Base-by-base conservation (phyloP, 306 rosid genomes). In the Dalbergia cultrata region DNA sequence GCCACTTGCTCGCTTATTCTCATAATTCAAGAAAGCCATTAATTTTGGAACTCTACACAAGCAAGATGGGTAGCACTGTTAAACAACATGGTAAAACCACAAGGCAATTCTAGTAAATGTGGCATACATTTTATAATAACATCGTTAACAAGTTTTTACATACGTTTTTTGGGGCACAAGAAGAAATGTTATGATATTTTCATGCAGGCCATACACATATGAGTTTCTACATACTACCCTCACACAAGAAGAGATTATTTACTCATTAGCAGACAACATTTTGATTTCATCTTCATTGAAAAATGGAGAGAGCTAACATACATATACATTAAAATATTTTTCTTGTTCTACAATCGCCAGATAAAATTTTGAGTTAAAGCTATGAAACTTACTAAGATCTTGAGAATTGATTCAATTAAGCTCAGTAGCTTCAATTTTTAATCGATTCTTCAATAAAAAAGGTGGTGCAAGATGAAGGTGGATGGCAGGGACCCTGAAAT, bases 1-100 rank as follows among this genome's bases (percentile, higher is more conserved):
- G 5, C 81, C 80, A 72, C 84, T 83, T 37, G 58, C 90, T 60
- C 9, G 75, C 57, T 39, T 70, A 35, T 65, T 57, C 53, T 52
- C 89, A 70, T 80, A 67, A 72, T 52, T 81, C 60, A 64, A n/a
- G 31, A 31, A 49, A 70, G 84, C 85, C 92, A 86, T 76, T 35
- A 19, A 66, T 45, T 43, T 66, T 49, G 9, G 12, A 70, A 21
- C 79, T 65, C 82, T 79, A 49, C 62, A 75, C 57, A 70, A 70
- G 21, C 41, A 78, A 45, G 17, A 85, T 56, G 58, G 63, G 69
- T 14, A 63, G 21, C 50, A 50, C 44, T 34, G 62, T 78, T 50
- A 82, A 44, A 63, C 41, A 70, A 53, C 19, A 58, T 71, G 67
- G 47, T 53, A 6, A 5, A 5, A 37, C 10, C 57, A 45, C 39